Evolutionary conservation across 352 stramenopile genomes (phyloP).

Genomic region (Globisporangium radiosum): DNA sequence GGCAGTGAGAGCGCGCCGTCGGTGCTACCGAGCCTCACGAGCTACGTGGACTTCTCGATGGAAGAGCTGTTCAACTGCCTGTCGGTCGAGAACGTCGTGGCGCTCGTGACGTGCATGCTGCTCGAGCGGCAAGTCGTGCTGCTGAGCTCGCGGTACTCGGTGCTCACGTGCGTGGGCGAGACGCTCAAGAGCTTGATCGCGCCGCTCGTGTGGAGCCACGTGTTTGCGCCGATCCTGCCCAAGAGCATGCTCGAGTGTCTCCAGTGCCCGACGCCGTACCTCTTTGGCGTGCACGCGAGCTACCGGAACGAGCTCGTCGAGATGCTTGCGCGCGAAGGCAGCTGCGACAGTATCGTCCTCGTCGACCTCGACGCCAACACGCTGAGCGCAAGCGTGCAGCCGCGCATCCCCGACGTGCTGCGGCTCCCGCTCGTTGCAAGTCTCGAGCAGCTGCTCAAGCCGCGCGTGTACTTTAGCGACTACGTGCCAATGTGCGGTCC

Average conservation of each 20-base stretch:
- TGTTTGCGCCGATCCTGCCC: slow-evolving; percentile 78
- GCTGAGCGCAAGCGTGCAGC: slow-evolving; percentile 32
- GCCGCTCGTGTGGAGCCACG: slow-evolving; percentile 80
- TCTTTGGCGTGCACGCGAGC: slow-evolving; percentile 82
- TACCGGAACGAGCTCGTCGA: slow-evolving; percentile 60
- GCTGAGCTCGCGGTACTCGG: slow-evolving; percentile 72
- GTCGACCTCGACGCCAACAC: slow-evolving; percentile 67
- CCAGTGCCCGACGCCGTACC: slow-evolving; percentile 77
- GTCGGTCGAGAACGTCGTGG: slow-evolving; percentile 61
- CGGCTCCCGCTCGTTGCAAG: slow-evolving; percentile 33
- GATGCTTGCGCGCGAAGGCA: slow-evolving; percentile 71
- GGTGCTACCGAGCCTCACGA: slow-evolving; percentile 42
- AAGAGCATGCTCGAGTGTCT: slow-evolving; percentile 78
- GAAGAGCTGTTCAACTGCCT: slow-evolving; percentile 78
- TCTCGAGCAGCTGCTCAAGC: slow-evolving; percentile 62
- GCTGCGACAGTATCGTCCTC: slow-evolving; percentile 60
- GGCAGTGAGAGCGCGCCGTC: slow-evolving; percentile 15
- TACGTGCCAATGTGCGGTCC: slow-evolving; percentile 57
- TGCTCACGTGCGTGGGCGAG: slow-evolving; percentile 73
- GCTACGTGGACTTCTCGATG: slow-evolving; percentile 76
- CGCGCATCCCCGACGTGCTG: slow-evolving; percentile 39
- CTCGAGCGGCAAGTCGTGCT: slow-evolving; percentile 76
- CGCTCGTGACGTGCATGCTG: slow-evolving; percentile 65
- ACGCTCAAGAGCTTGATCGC: slow-evolving; percentile 72
- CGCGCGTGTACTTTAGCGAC: slow-evolving; percentile 72